phyloP scores from a whole-genome alignment of 73 alveolate species.

The Diophrys sp. region DNA sequence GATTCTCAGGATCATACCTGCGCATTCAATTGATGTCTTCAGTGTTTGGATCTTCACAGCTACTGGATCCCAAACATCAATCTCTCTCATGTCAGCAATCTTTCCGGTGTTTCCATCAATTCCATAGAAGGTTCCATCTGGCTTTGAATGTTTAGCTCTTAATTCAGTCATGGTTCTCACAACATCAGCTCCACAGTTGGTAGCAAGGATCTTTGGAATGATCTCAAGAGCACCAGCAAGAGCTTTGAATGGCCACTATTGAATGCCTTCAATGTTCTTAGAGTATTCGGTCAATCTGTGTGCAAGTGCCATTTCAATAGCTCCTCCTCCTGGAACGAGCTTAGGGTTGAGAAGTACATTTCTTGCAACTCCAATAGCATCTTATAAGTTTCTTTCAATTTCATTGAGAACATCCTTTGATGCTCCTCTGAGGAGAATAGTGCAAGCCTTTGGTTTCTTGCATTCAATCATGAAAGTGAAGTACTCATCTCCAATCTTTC shows the following conservation, averaged over 20 bases:
- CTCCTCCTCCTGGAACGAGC: conserved; percentile 99
- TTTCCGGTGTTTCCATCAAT: conserved; percentile 98
- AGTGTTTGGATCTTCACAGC: conserved; percentile 95
- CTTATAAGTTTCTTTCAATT: conserved; percentile 95
- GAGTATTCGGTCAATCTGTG: conserved; percentile 88
- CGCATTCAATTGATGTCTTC: conserved; percentile 91
- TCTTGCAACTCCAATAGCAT: conserved; percentile 96
- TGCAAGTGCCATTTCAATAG: conserved; percentile 99
- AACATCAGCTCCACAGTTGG: conserved; percentile 98
- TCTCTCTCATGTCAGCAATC: conserved; percentile 90
- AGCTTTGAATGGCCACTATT: conserved; percentile 94
- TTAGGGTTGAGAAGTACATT: conserved; percentile 95
- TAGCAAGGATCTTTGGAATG: conserved; percentile 95
- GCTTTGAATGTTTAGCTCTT: conserved; percentile 94
- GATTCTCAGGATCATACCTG: conserved; percentile 94
- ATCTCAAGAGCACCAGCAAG: conserved; percentile 98
- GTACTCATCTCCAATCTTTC: conserved; percentile 95
- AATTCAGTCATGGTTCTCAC: conserved; percentile 97
- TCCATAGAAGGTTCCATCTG: conserved; percentile 84
- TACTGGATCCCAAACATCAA: conserved; percentile 96
- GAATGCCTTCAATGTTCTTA: conserved; percentile 85
- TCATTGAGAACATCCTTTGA: conserved; percentile 97
- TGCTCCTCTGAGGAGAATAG: conserved; percentile 97
- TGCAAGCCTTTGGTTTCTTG: conserved; percentile 95
- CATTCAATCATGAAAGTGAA: conserved; percentile 91